Percentiles rank a stretch among this genome's conserved stretches.
These are phyloP conservation scores for Rhizoctonia solani DNA, from an alignment of 1,284 basidiomycete species.

Conservation along the genomic window DNA sequence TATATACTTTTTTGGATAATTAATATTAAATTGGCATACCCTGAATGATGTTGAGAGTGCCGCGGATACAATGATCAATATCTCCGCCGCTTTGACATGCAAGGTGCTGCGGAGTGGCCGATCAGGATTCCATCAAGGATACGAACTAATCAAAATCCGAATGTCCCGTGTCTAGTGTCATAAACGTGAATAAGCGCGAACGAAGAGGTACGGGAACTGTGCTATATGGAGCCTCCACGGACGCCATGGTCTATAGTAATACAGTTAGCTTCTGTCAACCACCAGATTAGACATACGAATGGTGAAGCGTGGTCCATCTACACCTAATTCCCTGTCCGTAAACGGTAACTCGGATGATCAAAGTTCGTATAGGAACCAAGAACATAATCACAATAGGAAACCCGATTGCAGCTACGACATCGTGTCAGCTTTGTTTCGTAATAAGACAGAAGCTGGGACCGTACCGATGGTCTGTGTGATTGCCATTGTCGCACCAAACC, in stretches of 20 bases:
- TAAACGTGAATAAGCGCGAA: no score
- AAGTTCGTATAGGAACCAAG: slow-evolving; percentile 80
- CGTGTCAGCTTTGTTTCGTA: neutral
- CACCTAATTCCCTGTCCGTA: slow-evolving; percentile 75
- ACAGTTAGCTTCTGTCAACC: neutral
- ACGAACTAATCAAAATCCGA: no score
- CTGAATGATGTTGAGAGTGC: no score
- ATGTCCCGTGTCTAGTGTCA: no score
- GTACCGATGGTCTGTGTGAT: slow-evolving; percentile 89
- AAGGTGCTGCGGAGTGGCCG: no score
- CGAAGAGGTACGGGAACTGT: neutral
- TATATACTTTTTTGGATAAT: no score
- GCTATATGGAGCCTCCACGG: slow-evolving; percentile 49
- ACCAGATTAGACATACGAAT: slow-evolving; percentile 62
- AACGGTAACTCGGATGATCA: slow-evolving; percentile 78
- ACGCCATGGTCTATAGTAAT: slow-evolving; percentile 52
- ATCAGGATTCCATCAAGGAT: no score
- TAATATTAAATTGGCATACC: no score
- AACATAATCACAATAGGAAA: slow-evolving; percentile 90
- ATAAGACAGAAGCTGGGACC: slow-evolving; percentile 39
- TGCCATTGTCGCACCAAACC: slow-evolving; percentile 88
- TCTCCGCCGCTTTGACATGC: no score
- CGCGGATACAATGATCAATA: no score
- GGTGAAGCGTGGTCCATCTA: slow-evolving; percentile 85
- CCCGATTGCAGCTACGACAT: slow-evolving; percentile 72